Evolutionary conservation across 257 asterid species (phyloP), one percentile per base, ranked within the genome.

Genomic region (Nicotiana undulata): DNA sequence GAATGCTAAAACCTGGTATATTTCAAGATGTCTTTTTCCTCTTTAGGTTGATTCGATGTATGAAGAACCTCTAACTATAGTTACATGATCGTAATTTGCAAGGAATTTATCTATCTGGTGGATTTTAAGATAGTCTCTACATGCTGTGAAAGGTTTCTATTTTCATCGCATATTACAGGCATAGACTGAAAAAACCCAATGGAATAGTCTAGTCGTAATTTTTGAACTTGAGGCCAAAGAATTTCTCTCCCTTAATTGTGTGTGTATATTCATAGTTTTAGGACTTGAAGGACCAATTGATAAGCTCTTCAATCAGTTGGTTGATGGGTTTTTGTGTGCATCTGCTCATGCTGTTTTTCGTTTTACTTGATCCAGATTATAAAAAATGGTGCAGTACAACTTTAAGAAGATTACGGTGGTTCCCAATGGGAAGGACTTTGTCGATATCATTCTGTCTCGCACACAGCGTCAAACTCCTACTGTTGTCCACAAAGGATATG

Each of bases 391-490:
- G 91, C 96, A 92, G 85, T 96, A 96, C 90, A 94, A 92, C 80
- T 96, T 94, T 88, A 96, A 96, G 84, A 94, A 88, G 94, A 96
- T 96, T 20, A 96, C 99, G 0, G 95, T 93, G n/a, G 97, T 93
- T 24, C 97, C 98, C 22, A 88, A 86, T 5, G 98, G 99, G 84
- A 96, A 94, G 88, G 97, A 94, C 76, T 96, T 96, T 49, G 83
- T 94, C 0, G 98, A 96, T 85, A 94, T 94, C 72, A 92, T 96
- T 79, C 93, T 96, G 34, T 94, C 99, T 7, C 98, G 98, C 4
- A 96, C 98, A 1, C 99, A 94, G 70, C 96, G 98, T 6, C 93
- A 97, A 60, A 96, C 99, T 1, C 98, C 99, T 2, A 96, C 99
- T 44, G 97, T 91, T 74, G 99, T 96, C 26, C 99, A 96, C 89